A percentile compares a stretch with the other conserved stretches of the same genome.
Conservation (phyloP, 228 moss, liverwort and hornwort genomes). For the Sphagnum magellanicum region DNA sequence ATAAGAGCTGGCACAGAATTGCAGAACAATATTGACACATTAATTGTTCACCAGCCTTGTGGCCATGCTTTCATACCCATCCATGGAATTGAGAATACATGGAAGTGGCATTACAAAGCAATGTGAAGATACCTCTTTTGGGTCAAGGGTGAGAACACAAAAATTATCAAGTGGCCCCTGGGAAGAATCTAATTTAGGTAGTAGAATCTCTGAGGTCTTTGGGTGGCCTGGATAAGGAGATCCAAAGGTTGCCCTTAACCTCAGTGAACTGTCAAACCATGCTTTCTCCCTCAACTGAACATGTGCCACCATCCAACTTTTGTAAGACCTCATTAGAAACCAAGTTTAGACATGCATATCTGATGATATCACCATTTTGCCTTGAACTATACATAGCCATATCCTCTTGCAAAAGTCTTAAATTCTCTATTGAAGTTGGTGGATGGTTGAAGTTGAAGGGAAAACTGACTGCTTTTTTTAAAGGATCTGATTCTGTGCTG, state of each 20-base stretch:
- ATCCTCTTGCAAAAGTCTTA: no score
- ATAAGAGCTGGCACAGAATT: not conserved
- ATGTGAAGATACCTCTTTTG: slow-evolving; percentile 46
- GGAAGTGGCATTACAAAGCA: not conserved
- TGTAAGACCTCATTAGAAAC: no score
- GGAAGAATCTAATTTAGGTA: slow-evolving; percentile 45
- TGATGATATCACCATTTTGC: no score
- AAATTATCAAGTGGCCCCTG: slow-evolving; percentile 80
- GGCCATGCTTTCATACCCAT: not conserved
- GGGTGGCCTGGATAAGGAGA: slow-evolving; percentile 56
- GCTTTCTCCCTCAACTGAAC: slow-evolving; percentile 57
- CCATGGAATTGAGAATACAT: not conserved
- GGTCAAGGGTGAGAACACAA: slow-evolving; percentile 72
- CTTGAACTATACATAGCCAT: no score
- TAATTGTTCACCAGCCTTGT: not conserved
- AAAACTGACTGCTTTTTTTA: slow-evolving; percentile 40
- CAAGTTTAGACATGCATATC: no score
- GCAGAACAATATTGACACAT: not conserved
- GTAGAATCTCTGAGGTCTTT: slow-evolving; percentile 24
- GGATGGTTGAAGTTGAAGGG: not conserved
- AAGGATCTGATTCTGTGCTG: slow-evolving; percentile 39
- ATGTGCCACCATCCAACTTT: no score
- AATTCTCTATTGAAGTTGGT: no score
- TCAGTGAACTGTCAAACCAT: slow-evolving; percentile 74
- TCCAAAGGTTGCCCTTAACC: slow-evolving; percentile 52